Conservation (phyloP, 2,329 filamentous ascomycete genomes). For the Colletotrichum sp. region DNA sequence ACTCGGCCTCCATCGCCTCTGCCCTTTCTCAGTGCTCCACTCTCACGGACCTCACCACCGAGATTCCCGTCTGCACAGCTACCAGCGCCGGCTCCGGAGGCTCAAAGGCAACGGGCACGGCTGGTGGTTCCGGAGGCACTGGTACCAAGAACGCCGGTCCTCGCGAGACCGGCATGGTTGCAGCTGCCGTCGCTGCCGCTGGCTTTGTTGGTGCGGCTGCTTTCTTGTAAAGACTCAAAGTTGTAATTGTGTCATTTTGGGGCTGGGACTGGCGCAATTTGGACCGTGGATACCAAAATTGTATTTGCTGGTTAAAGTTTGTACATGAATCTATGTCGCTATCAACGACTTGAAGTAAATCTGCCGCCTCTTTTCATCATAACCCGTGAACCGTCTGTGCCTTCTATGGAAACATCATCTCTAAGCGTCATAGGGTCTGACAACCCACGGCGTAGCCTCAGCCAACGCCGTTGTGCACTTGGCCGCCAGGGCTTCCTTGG, state of each 20-base stretch:
- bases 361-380: neutral
- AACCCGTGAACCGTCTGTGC: neutral
- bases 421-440: slow-evolving; percentile 5
- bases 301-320: neutral
- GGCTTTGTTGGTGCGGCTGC: slow-evolving; percentile 29
- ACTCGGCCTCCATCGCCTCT: slow-evolving; percentile 24
- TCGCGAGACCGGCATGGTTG: slow-evolving; percentile 28
- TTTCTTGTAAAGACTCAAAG: slow-evolving; percentile 21
- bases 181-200: slow-evolving; percentile 24
- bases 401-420: neutral
- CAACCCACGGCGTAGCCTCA: slow-evolving; percentile 27
- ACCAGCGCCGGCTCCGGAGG: neutral
- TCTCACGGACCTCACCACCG: slow-evolving; percentile 16
- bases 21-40: slow-evolving; percentile 30
- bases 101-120: neutral
- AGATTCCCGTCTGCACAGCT: neutral
- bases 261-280: neutral
- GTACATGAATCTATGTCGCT: neutral
- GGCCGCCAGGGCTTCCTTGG: slow-evolving; percentile 32
- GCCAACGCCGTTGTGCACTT: slow-evolving; percentile 35
- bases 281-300: neutral
- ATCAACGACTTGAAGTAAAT: neutral
- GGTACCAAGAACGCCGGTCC: slow-evolving; percentile 19
- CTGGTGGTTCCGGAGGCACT: neutral
- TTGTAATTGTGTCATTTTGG: neutral